phyloP scores from a whole-genome alignment of 1,284 basidiomycete species.

The Melampsora larici-populina region DNA sequence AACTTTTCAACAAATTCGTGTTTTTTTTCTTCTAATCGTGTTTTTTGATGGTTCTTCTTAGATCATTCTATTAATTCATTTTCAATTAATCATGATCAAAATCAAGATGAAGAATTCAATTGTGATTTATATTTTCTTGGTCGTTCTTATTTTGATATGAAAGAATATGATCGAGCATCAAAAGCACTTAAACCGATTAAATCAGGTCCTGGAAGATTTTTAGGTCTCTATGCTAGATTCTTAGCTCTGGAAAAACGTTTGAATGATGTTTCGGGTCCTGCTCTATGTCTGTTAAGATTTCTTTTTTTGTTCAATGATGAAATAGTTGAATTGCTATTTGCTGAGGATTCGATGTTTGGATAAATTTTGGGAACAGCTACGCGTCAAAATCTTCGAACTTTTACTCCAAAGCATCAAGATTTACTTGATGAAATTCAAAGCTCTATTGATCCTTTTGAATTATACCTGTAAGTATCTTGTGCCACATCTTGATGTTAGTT shows the following conservation, averaged over 20 bases:
- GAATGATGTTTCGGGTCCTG: constrained; percentile 56
- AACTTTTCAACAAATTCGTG: not conserved
- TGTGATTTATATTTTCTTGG: constrained; percentile 65
- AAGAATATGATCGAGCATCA: constrained; percentile 74
- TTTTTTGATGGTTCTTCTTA: too few species aligned
- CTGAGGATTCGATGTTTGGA: not conserved
- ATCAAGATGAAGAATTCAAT: constrained; percentile 50
- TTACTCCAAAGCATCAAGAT: constrained; percentile 60
- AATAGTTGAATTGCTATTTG: too few species aligned
- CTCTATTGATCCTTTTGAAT: constrained; percentile 69
- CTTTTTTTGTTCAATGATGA: not conserved
- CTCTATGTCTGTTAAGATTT: not conserved
- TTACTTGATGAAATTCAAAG: constrained; percentile 49
- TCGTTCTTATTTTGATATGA: constrained; percentile 70
- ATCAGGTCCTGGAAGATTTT: constrained; percentile 70
- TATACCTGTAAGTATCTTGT: constrained; percentile 67
- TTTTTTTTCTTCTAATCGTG: too few species aligned
- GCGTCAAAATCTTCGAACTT: constrained; percentile 63
- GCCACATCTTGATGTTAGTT: not conserved
- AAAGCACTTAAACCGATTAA: constrained; percentile 64
- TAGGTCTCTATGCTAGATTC: constrained; percentile 76
- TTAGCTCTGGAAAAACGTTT: constrained; percentile 57
- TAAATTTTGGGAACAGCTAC: constrained; percentile 64
- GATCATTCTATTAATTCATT: not conserved
- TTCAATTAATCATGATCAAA: not conserved